Conservation (phyloP, 2,329 filamentous ascomycete species). For the Paecilomyces formosus region DNA sequence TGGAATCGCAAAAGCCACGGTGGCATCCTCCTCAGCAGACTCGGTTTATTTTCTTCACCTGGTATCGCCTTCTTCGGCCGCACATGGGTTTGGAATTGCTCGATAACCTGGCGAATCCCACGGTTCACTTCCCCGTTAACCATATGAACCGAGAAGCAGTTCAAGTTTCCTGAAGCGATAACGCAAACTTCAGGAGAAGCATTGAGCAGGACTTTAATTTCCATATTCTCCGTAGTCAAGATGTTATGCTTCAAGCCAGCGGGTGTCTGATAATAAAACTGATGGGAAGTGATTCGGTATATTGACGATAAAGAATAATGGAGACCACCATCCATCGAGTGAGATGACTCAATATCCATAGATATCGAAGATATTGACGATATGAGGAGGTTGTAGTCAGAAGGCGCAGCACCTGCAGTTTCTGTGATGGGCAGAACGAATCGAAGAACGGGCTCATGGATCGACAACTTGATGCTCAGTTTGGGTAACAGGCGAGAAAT, state of each 20-base stretch:
- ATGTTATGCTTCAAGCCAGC: constrained; percentile 77
- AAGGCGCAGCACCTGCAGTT: constrained; percentile 47
- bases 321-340: constrained; percentile 72
- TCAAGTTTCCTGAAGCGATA: constrained; percentile 67
- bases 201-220: constrained; percentile 76
- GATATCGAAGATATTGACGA: constrained; percentile 92
- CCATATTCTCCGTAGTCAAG: constrained; percentile 77
- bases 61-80: constrained; percentile 52
- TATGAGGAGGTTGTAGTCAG: constrained; percentile 91
- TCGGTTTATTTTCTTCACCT: constrained; percentile 49
- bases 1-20: constrained; percentile 78
- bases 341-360: constrained; percentile 90
- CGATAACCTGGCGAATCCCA: constrained; percentile 83
- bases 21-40: constrained; percentile 71
- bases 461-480: constrained; percentile 87
- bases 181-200: constrained; percentile 82
- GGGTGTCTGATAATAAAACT: constrained; percentile 90
- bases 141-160: constrained; percentile 84
- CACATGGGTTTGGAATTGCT: constrained; percentile 67
- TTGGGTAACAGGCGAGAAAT: constrained; percentile 91
- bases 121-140: constrained; percentile 87
- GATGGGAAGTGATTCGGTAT: constrained; percentile 75
- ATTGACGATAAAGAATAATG: constrained; percentile 82
- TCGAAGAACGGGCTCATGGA: constrained; percentile 90
- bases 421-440: constrained; percentile 78